Conservation (phyloP, 495 filamentous ascomycete species). For the Xylaria sp. region DNA sequence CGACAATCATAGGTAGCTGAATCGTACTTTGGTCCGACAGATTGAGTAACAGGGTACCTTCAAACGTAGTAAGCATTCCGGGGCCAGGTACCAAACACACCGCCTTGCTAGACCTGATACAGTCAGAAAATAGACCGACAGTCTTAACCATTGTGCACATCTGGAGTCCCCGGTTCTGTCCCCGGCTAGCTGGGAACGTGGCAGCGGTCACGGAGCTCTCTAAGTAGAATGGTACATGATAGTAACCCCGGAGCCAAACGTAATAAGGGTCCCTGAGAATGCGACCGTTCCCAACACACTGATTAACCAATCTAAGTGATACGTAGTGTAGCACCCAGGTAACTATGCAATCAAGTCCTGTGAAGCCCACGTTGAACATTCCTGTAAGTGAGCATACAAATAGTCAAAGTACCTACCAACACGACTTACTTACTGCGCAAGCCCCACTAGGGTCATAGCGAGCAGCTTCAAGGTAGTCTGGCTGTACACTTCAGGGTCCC, state of each 20-base stretch:
- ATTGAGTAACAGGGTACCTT: slow-evolving; percentile 7
- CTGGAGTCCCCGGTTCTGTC: neutral
- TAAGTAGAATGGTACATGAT: neutral
- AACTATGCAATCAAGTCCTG: neutral
- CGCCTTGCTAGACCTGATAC: slow-evolving; percentile 7
- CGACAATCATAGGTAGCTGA: slow-evolving; percentile 2
- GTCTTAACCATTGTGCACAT: neutral
- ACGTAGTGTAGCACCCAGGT: neutral
- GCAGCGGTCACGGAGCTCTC: neutral
- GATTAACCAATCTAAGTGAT: neutral
- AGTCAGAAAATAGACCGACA: slow-evolving; percentile 23
- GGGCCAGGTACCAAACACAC: slow-evolving; percentile 11
- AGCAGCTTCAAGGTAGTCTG: neutral
- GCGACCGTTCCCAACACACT: neutral
- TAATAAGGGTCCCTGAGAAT: neutral
- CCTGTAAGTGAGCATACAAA: neutral
- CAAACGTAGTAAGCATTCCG: slow-evolving; percentile 18
- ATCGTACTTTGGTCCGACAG: neutral
- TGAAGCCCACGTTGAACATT: neutral
- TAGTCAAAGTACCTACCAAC: neutral
- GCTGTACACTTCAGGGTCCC: neutral
- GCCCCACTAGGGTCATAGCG: neutral
- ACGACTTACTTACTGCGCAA: neutral
- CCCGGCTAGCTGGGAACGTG: neutral
- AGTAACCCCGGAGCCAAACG: neutral